Base-by-base conservation (phyloP, 2,329 filamentous ascomycete species). In the Aspergillus fischeri region DNA sequence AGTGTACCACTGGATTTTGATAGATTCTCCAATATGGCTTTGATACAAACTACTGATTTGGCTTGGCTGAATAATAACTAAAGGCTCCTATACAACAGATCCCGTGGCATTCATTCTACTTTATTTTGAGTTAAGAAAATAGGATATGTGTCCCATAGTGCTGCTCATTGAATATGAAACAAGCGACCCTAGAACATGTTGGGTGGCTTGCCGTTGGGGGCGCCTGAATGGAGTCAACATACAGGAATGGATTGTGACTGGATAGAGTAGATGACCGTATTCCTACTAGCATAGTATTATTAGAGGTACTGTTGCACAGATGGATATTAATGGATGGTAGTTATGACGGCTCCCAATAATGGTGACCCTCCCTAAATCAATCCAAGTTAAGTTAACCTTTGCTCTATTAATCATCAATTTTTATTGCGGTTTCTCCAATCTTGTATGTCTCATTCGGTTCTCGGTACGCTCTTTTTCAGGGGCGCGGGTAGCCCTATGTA, bases 151-250 rank as follows among this genome's bases (percentile, higher is more conserved):
- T 14, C 14, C 32, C 2, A 27, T 49, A 53, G 28, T 47, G 24
- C 49, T 47, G 24, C 49, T 50, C 29, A 25, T 32, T 25, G n/a
- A 28, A 48, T 20, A 38, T 60, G 58, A 60, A 60, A 60, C 59
- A 56, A 58, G 48, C 20, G 52, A 38, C 32, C 24, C 10, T 14
- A n/a, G 38, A 29, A n/a, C 44, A 49, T 35, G 42, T 49, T 52
- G 14, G 54, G 28, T 58, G 56, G 53, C 56, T 57, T 51, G 41
- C 54, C 51, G 52, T 53, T 57, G 47, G 51, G 50, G 57, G 57
- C 29, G 53, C 45, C 57, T 53, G 54, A 52, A 56, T 53, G 51
- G 11, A 25, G 5, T 47, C 20, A 47, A 47, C 24, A 4, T 11
- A 47, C 44, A 47, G 21, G 32, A 38, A 38, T 38, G 14, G 32